Evolutionary conservation across 768 basidiomycete genomes (phyloP).

Genomic region (Kwoniella pini): DNA sequence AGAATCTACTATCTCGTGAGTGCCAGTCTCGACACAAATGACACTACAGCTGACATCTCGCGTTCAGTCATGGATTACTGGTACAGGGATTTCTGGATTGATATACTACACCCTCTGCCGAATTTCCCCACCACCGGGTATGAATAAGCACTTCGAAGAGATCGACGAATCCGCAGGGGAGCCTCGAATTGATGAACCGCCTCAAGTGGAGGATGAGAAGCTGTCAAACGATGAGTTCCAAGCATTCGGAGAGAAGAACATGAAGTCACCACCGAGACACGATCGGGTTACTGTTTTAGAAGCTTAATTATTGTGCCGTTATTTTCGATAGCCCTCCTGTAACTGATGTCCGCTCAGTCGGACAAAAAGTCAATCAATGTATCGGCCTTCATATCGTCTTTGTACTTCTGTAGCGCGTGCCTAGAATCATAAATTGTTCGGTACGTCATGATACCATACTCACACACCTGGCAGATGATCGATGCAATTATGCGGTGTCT

Average conservation of each 20-base stretch:
- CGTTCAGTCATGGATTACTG: slow-evolving; percentile 79
- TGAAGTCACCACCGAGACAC: not conserved
- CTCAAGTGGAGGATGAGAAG: not conserved
- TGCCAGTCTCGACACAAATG: not conserved
- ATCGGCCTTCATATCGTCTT: too few relatives aligned
- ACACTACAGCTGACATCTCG: slow-evolving; percentile 53
- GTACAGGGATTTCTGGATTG: slow-evolving; percentile 68
- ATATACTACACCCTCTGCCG: slow-evolving; percentile 66
- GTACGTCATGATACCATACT: too few relatives aligned
- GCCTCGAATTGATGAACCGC: slow-evolving; percentile 12
- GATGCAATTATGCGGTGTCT: too few relatives aligned
- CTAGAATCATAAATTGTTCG: too few relatives aligned
- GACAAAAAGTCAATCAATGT: too few relatives aligned
- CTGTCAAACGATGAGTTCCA: not conserved
- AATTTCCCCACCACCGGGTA: slow-evolving; percentile 65
- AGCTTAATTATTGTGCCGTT: too few relatives aligned
- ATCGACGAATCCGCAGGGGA: slow-evolving; percentile 58
- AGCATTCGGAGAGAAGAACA: not conserved
- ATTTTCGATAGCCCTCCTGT: too few relatives aligned
- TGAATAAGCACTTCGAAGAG: slow-evolving; percentile 61
- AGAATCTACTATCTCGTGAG: slow-evolving; percentile 53
- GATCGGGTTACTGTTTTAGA: not conserved
- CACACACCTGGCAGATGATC: too few relatives aligned
- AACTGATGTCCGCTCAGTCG: too few relatives aligned
- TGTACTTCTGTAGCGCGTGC: too few relatives aligned